Conservation (phyloP, 2,329 filamentous ascomycete genomes). For the Decorospora gaudefroyi region DNA sequence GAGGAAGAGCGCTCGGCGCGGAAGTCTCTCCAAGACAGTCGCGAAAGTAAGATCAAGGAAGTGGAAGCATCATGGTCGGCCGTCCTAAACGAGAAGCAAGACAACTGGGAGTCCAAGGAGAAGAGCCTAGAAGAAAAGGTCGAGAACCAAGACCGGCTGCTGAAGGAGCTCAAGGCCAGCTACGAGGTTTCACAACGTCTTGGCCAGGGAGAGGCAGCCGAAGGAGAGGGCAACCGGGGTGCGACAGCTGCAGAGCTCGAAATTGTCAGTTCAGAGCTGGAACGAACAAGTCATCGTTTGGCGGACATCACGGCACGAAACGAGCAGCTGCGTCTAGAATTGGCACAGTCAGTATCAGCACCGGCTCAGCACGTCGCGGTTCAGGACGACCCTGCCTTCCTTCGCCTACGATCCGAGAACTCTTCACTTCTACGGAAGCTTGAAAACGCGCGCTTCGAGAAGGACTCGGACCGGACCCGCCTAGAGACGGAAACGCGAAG, state of each 20-base stretch:
- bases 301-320: slow-evolving; percentile 93
- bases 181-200: slow-evolving; percentile 95
- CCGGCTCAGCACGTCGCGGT: slow-evolving; percentile 64
- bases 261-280: slow-evolving; percentile 87
- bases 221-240: slow-evolving; percentile 61
- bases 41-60: slow-evolving; percentile 82
- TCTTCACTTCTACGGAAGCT: slow-evolving; percentile 87
- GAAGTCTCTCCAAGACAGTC: slow-evolving; percentile 73
- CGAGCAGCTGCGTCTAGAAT: slow-evolving; percentile 85
- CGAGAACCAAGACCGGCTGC: slow-evolving; percentile 86
- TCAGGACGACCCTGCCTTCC: slow-evolving; percentile 87
- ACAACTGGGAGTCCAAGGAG: slow-evolving; percentile 96
- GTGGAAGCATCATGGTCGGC: slow-evolving; percentile 88
- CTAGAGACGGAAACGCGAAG: slow-evolving; percentile 75
- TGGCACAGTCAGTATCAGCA: slow-evolving; percentile 84
- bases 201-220: slow-evolving; percentile 69
- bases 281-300: slow-evolving; percentile 82
- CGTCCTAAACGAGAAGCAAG: slow-evolving; percentile 88
- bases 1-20: slow-evolving; percentile 75
- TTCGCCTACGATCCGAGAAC: slow-evolving; percentile 90
- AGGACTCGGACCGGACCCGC: slow-evolving; percentile 76
- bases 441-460: slow-evolving; percentile 80
- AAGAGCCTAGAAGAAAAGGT: slow-evolving; percentile 88
- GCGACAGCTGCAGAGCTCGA: slow-evolving; percentile 90
- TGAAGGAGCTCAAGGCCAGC: slow-evolving; percentile 94